Percentiles rank a stretch among this genome's conserved stretches.
Evolutionary conservation across 2,329 filamentous ascomycete species (phyloP).

Genomic region (Colletotrichum tamarilloi): DNA sequence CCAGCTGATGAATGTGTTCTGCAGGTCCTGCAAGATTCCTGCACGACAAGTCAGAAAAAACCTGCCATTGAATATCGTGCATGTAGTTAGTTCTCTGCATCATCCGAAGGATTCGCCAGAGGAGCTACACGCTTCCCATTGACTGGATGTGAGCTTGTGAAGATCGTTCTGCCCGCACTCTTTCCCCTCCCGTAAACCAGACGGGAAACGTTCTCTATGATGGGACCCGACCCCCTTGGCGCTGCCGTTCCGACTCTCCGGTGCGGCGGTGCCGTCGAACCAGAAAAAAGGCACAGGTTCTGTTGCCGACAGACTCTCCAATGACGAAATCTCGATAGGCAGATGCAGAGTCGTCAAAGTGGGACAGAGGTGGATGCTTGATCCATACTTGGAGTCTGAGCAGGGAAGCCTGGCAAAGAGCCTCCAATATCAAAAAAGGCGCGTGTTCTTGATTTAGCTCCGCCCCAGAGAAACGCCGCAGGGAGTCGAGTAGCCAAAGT

Average conservation of each 20-base stretch:
- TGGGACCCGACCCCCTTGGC: neutral
- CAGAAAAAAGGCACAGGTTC: neutral
- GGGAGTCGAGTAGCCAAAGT: neutral
- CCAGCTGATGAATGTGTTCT: slow-evolving; percentile 23
- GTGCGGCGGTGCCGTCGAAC: neutral
- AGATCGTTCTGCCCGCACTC: slow-evolving; percentile 17
- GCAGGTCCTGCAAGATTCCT: slow-evolving; percentile 3
- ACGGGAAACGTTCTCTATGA: neutral
- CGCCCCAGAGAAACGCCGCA: neutral
- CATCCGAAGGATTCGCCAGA: neutral
- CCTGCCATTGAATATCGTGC: neutral
- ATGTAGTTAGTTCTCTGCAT: neutral
- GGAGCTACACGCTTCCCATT: neutral
- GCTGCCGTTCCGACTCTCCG: neutral
- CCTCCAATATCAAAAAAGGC: neutral
- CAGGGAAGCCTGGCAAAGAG: slow-evolving; percentile 11
- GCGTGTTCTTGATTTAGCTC: slow-evolving; percentile 2
- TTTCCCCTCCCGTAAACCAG: neutral
- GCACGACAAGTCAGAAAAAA: neutral
- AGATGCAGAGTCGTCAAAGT: neutral
- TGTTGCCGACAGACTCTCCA: neutral
- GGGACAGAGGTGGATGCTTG: neutral
- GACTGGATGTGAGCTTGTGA: neutral
- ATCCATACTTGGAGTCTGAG: neutral
- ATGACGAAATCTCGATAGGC: slow-evolving; percentile 11